Conservation (phyloP, 768 basidiomycete genomes). For the Macrolepiota fuliginosa region DNA sequence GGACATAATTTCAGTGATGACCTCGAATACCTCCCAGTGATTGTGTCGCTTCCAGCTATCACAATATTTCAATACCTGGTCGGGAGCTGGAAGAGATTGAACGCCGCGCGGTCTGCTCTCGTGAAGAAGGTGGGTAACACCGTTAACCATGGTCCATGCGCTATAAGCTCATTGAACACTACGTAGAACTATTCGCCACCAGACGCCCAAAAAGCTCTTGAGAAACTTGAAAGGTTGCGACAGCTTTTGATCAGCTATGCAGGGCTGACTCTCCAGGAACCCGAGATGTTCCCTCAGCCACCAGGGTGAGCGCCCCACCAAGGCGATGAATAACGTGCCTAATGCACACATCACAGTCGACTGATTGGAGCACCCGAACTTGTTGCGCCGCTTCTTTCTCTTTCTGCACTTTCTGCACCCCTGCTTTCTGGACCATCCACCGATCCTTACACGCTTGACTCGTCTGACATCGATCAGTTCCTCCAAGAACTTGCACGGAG, state of each 20-base stretch:
- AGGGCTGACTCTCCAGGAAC: conserved; percentile 86
- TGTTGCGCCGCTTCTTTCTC: conserved; percentile 72
- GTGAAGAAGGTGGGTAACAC: conserved; percentile 56
- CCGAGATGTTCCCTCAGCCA: conserved; percentile 94
- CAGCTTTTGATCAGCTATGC: conserved; percentile 85
- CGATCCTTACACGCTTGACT: conserved; percentile 49
- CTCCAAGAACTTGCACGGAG: conserved; percentile 80
- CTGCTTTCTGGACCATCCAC: conserved; percentile 48
- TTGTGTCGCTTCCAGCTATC: conserved; percentile 74
- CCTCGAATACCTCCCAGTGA: conserved; percentile 67
- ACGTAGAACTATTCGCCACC: conserved; percentile 57
- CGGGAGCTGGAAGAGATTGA: conserved; percentile 89
- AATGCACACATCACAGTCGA: conserved; percentile 44
- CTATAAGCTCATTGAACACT: background rate
- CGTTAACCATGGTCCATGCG: background rate
- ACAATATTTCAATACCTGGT: conserved; percentile 89
- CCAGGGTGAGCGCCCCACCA: conserved; percentile 45
- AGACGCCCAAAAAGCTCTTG: conserved; percentile 59
- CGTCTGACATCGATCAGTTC: conserved; percentile 75
- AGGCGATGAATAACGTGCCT: background rate
- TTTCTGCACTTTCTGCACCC: conserved; percentile 68
- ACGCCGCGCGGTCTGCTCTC: conserved; percentile 48
- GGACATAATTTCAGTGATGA: conserved; percentile 51
- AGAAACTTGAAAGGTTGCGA: conserved; percentile 72
- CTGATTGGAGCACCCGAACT: conserved; percentile 78